Evolutionary conservation across 495 filamentous ascomycete species (phyloP).

Genomic region (Mycothermus thermophilus): DNA sequence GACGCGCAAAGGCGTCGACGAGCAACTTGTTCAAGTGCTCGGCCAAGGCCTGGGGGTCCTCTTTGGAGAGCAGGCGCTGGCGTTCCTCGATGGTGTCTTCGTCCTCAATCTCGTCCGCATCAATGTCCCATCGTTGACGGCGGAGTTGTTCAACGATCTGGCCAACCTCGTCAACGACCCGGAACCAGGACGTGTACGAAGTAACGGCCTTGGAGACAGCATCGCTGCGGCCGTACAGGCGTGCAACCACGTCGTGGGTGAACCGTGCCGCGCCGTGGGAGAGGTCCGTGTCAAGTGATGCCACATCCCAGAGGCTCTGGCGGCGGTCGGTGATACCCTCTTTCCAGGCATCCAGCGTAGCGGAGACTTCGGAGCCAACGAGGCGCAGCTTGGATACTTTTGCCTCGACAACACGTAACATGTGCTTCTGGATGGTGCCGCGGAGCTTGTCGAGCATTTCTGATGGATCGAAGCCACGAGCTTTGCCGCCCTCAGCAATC

Average conservation of each 20-base stretch:
- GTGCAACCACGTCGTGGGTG: slow-evolving; percentile 30
- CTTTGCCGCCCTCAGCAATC: slow-evolving; percentile 44
- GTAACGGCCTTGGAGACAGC: slow-evolving; percentile 44
- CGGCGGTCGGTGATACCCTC: slow-evolving; percentile 31
- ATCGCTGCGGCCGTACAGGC: slow-evolving; percentile 50
- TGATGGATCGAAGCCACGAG: slow-evolving; percentile 41
- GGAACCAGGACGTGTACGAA: slow-evolving; percentile 55
- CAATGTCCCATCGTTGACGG: slow-evolving; percentile 59
- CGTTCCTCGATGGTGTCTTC: slow-evolving; percentile 56
- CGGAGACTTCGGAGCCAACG: slow-evolving; percentile 44
- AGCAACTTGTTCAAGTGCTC: slow-evolving; percentile 46
- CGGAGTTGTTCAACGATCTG: slow-evolving; percentile 51
- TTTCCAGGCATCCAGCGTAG: slow-evolving; percentile 39
- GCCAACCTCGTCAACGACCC: slow-evolving; percentile 44
- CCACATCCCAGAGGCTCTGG: slow-evolving; percentile 47
- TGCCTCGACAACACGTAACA: slow-evolving; percentile 43
- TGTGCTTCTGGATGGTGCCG: slow-evolving; percentile 48
- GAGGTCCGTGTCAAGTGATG: slow-evolving; percentile 33
- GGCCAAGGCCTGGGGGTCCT: slow-evolving; percentile 56
- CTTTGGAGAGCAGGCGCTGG: slow-evolving; percentile 48
- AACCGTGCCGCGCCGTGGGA: slow-evolving; percentile 30
- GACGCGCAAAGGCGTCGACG: slow-evolving; percentile 38
- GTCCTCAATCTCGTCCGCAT: slow-evolving; percentile 61
- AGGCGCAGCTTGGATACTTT: slow-evolving; percentile 44
- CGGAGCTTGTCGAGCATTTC: slow-evolving; percentile 56